These are phyloP conservation scores for Xylaria cubensis DNA, from an alignment of 495 filamentous ascomycete species.

Conservation along the genomic window DNA sequence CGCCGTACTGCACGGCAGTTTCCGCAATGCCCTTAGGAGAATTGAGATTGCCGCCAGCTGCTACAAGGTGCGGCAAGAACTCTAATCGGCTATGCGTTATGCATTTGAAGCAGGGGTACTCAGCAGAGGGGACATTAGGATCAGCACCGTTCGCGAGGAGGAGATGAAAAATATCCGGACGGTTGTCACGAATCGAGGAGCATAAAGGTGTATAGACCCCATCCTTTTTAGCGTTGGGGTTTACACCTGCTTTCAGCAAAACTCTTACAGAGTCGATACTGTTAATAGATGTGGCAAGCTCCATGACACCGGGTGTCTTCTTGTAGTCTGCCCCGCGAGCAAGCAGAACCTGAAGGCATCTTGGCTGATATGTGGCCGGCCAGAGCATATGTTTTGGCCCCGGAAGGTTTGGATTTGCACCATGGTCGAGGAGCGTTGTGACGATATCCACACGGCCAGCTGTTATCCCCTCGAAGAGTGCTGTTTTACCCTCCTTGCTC, in stretches of 20 bases:
- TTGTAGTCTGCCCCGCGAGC: conserved; percentile 51
- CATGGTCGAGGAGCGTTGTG: conserved; percentile 53
- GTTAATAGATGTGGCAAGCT: conserved; percentile 55
- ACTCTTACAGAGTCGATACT: conserved; percentile 56
- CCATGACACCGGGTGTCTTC: conserved; percentile 55
- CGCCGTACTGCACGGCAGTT: conserved; percentile 58
- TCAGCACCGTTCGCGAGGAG: conserved; percentile 58
- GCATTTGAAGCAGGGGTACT: conserved; percentile 63
- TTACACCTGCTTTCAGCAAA: conserved; percentile 57
- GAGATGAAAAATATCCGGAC: conserved; percentile 56
- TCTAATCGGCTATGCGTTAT: conserved; percentile 60
- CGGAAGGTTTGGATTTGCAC: conserved; percentile 58
- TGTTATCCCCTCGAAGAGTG: conserved; percentile 54
- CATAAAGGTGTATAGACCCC: conserved; percentile 63
- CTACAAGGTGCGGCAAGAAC: conserved; percentile 55
- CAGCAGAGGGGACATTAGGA: conserved; percentile 59
- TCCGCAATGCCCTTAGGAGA: conserved; percentile 62
- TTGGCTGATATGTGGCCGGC: conserved; percentile 50
- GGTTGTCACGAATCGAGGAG: conserved; percentile 62
- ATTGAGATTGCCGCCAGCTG: conserved; percentile 57
- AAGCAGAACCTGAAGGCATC: conserved; percentile 51
- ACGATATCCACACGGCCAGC: conserved; percentile 51
- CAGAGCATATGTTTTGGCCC: conserved; percentile 59
- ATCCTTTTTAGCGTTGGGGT: conserved; percentile 61
- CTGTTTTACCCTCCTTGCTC: conserved; percentile 56